These are phyloP conservation scores for Trichocomaceae sp. DNA, from an alignment of 2,329 filamentous ascomycete species.

Conservation along the genomic window DNA sequence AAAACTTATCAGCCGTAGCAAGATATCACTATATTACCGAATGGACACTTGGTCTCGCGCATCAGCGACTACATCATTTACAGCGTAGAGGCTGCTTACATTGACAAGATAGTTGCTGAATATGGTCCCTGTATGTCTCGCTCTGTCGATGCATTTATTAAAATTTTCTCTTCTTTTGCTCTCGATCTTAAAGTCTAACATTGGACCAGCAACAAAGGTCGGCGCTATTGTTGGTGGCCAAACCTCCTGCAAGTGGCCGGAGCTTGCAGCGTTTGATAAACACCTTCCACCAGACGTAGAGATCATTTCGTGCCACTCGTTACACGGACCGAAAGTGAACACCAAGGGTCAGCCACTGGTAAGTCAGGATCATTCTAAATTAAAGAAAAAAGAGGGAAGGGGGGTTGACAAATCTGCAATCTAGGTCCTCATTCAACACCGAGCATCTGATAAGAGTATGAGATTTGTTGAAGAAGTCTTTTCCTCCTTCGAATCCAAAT, in stretches of 20 bases:
- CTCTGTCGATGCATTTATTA: slow-evolving; percentile 5
- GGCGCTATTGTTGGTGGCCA: slow-evolving; percentile 94
- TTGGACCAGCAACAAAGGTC: slow-evolving; percentile 74
- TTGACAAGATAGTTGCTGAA: slow-evolving; percentile 76
- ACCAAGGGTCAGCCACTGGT: slow-evolving; percentile 84
- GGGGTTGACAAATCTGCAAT: slow-evolving; percentile 2
- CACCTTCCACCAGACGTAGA: slow-evolving; percentile 82
- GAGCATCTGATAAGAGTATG: slow-evolving; percentile 70
- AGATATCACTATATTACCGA: slow-evolving; percentile 79
- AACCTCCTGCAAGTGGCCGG: slow-evolving; percentile 95
- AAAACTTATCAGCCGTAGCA: slow-evolving; percentile 54
- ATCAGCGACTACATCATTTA: slow-evolving; percentile 98
- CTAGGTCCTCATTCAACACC: slow-evolving; percentile 80
- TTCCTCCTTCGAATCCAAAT: slow-evolving; percentile 73
- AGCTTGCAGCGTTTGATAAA: slow-evolving; percentile 86
- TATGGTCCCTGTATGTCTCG: slow-evolving; percentile 80
- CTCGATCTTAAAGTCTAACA: slow-evolving; percentile 18
- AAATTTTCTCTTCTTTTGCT: background rate
- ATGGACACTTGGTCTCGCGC: slow-evolving; percentile 92
- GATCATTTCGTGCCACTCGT: slow-evolving; percentile 91
- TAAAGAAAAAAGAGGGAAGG: background rate
- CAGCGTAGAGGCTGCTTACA: slow-evolving; percentile 89
- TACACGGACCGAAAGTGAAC: slow-evolving; percentile 88
- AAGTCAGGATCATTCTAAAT: no score
- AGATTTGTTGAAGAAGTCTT: slow-evolving; percentile 74